Evolutionary conservation across 73 alveolate genomes (phyloP), one percentile per base, ranked within the genome.

Genomic region (Urostyla sp.): DNA sequence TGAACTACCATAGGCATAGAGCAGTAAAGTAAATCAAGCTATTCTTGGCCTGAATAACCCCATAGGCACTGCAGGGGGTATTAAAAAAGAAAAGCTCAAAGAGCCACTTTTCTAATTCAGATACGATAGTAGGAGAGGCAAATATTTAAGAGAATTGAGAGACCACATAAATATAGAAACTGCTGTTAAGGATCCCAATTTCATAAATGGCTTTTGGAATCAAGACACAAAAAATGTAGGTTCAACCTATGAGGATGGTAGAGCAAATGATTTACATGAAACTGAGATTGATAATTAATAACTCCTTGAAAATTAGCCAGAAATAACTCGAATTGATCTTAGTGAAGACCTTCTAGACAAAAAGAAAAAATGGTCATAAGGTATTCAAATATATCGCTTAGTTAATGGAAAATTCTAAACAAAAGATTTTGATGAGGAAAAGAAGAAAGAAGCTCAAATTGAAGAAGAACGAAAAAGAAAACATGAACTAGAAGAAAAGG

Each of bases 301-400:
- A n/a, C n/a, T n/a, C n/a, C n/a, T n/a, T n/a, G n/a, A n/a, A n/a
- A n/a, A n/a, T n/a, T n/a, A n/a, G n/a, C n/a, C n/a, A n/a, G n/a
- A n/a, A n/a, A n/a, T n/a, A n/a, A n/a, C 15, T 11, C 52, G 20
- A 40, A n/a, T n/a, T n/a, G n/a, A n/a, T n/a, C n/a, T n/a, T n/a
- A n/a, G n/a, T 49, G 83, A 69, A 55, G 83, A 69, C 32, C 35
- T 69, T 3, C 38, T 38, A 8, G 67, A 75, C 11, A 46, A 24
- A 34, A 60, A 61, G 53, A 36, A 60, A 34, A 43, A 52, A 16
- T 77, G 89, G 89, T 80, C 63, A 13, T 32, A 60, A 28, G 89
- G 89, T 8, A 77, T 77, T 44, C n/a, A 21, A 30, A 61, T 66
- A 23, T 77, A 48, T 50, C 40, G 75, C 18, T 35, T 77, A 15